Percentiles rank a stretch among this genome's conserved stretches.
phyloP scores from a whole-genome alignment of 345 rosid genomes.

The Atalantia buxifolia region DNA sequence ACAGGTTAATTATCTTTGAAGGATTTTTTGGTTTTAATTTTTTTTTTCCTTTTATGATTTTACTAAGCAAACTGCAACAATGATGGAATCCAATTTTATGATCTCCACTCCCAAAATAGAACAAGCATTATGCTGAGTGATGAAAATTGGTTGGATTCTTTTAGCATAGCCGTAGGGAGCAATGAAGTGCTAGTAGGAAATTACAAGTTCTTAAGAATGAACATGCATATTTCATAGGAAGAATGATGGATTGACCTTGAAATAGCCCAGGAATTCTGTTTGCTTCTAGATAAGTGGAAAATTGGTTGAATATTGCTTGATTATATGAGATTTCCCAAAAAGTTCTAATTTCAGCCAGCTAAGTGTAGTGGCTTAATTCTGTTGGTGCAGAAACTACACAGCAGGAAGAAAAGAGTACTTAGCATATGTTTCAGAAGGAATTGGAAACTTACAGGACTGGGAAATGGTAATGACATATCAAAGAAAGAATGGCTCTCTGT shows the following conservation, averaged over 20 bases:
- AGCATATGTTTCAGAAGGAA: constrained; percentile 71
- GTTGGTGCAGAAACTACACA: constrained; percentile 23
- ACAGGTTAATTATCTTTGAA: constrained; percentile 33
- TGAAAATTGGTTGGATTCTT: neutral
- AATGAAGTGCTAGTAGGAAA: neutral
- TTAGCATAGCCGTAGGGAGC: neutral
- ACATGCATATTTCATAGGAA: neutral
- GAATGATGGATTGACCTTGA: neutral
- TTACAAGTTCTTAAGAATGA: neutral
- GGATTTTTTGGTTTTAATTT: neutral
- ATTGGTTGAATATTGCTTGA: neutral
- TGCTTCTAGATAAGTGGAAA: neutral
- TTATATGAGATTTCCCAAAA: neutral
- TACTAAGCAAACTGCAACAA: neutral
- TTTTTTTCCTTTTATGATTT: neutral
- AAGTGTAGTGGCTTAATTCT: constrained; percentile 15
- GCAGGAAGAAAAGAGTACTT: constrained; percentile 59
- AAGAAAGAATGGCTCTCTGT: constrained; percentile 71
- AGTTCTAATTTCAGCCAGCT: neutral
- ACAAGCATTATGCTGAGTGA: neutral
- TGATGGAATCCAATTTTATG: neutral
- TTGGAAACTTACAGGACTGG: constrained; percentile 54
- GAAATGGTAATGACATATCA: constrained; percentile 62
- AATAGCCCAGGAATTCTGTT: neutral
- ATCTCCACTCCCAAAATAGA: neutral